Evolutionary conservation across 257 asterid species (phyloP), one percentile per base, ranked within the genome.

Genomic region (Solanum sitiens): DNA sequence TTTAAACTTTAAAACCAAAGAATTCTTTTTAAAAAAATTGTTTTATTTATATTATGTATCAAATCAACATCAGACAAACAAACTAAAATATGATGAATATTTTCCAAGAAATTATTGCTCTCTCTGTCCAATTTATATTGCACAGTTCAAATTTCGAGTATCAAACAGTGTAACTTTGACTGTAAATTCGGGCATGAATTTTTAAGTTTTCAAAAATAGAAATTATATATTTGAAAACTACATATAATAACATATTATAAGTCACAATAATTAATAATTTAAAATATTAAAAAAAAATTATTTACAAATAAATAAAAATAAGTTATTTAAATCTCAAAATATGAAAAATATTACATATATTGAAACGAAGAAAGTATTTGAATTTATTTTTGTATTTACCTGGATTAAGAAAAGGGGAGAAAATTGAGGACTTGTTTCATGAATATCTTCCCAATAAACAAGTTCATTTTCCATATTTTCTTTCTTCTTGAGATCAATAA

Each of bases 341-440:
- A 6, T 3, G 13, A 59, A 0, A 59, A 59, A 21, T n/a, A n/a
- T 63, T 0, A 65, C 33, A n/a, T n/a, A 65, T 27, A 30, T 3
- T n/a, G 4, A 11, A 4, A 63, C 8, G 4, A 0, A n/a, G 0
- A 2, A 12, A 65, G 3, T 25, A 65, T 11, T 27, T 65, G 6
- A 25, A 0, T 68, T 68, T 27, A 3, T 68, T 68, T 20, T 40
- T 75, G 21, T n/a, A 47, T 13, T 33, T 35, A 94, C 98, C 94
- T 95, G 98, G 82, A 95, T 90, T 86, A 93, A 95, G 70, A 94
- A 92, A 71, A 95, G 88, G 2, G 97, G 98, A 86, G 93, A 94
- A 83, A 87, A 94, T n/a, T 92, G 95, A 87, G 93, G 94, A 56
- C 87, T 92, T 15, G 86, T 87, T 35, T 90, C 90, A 61, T 76